These are phyloP conservation scores for Pythium volutum DNA, from an alignment of 352 stramenopile species.

Conservation along the genomic window DNA sequence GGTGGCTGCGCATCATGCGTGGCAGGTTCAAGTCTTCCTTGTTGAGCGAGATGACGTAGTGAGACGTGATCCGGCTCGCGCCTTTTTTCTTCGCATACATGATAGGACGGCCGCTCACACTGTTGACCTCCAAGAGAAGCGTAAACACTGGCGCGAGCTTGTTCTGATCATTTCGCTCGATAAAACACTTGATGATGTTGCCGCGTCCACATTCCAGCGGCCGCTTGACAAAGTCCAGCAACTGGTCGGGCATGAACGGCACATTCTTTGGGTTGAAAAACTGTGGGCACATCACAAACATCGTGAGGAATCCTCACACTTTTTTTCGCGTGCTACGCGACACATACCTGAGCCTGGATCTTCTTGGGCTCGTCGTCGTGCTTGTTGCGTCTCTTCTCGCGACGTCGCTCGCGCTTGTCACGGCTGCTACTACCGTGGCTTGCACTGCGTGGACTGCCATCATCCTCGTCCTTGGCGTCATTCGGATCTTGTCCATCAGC, in stretches of 20 bases:
- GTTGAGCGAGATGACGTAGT: constrained; percentile 88
- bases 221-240: constrained; percentile 77
- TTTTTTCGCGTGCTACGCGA: too few relatives aligned
- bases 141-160: constrained; percentile 84
- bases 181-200: constrained; percentile 87
- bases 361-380: constrained; percentile 67
- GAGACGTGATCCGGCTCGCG: constrained; percentile 69
- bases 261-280: constrained; percentile 85
- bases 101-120: constrained; percentile 76
- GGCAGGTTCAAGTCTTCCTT: constrained; percentile 82
- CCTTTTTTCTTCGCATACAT: constrained; percentile 83
- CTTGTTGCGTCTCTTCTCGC: constrained; percentile 53
- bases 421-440: constrained; percentile 24
- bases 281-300: constrained; percentile 21
- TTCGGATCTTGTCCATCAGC: constrained; percentile 23
- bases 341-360: constrained; percentile 43
- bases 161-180: constrained; percentile 83
- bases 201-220: constrained; percentile 75
- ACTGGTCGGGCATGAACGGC: constrained; percentile 75
- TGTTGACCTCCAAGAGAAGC: constrained; percentile 80
- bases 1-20: constrained; percentile 75
- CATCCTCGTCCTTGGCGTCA: constrained; percentile 26
- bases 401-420: constrained; percentile 46
- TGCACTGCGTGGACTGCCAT: constrained; percentile 3
- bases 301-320: neutral